phyloP scores from a whole-genome alignment of 1,139 yeast genomes.

The Wickerhamiella pararugosa region DNA sequence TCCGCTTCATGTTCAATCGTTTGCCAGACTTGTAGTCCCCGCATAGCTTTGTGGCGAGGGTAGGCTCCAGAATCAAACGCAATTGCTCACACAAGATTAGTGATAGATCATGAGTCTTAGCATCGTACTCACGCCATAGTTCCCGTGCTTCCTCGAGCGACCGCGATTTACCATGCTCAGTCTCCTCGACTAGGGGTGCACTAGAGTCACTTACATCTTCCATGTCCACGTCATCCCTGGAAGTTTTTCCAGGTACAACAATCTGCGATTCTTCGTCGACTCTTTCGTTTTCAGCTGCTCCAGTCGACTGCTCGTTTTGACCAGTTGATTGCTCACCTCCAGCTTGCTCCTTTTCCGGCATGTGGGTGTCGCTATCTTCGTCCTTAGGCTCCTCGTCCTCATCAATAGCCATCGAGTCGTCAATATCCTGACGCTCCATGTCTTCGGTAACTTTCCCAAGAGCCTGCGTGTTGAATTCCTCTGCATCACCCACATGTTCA shows the following conservation, averaged over 20 bases:
- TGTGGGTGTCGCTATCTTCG: conserved; percentile 18
- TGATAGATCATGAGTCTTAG: conserved; percentile 73
- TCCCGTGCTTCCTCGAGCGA: conserved; percentile 50
- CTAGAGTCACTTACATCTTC: not conserved
- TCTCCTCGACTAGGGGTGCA: not conserved
- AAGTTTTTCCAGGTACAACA: too few species aligned
- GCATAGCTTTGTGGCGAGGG: conserved; percentile 77
- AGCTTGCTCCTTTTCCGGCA: too few species aligned
- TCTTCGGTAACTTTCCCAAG: conserved; percentile 80
- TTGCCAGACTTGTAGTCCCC: conserved; percentile 98
- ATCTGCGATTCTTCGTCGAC: too few species aligned
- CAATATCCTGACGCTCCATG: conserved; percentile 49
- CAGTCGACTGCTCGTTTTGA: too few species aligned
- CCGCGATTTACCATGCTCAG: conserved; percentile 10
- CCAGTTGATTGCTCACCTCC: too few species aligned
- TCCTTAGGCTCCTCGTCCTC: conserved; percentile 27
- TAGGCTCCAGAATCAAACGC: conserved; percentile 85
- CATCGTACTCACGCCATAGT: conserved; percentile 71
- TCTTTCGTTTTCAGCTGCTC: too few species aligned
- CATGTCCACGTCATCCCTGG: too few species aligned
- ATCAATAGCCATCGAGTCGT: conserved; percentile 79
- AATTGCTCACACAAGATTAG: conserved; percentile 85
- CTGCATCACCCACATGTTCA: conserved; percentile 74
- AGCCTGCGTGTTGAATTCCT: conserved; percentile 73
- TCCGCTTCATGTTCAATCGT: conserved; percentile 90